Percentiles rank a stretch among this genome's conserved stretches.
phyloP scores from a whole-genome alignment of 768 basidiomycete genomes.

The Mycena belliarum region DNA sequence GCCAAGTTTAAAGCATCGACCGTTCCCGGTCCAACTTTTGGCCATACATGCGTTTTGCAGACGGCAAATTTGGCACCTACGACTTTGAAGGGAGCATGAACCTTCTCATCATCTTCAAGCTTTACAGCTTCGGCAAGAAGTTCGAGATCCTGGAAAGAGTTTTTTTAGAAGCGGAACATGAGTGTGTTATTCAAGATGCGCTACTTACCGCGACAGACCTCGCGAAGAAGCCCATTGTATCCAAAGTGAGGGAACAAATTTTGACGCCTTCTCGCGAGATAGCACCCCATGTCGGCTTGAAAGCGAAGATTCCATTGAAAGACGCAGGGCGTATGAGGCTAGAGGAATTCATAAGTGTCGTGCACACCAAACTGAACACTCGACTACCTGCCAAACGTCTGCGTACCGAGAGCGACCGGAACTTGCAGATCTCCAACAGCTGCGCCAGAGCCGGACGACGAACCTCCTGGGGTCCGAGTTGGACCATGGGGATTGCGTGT shows the following conservation, averaged over 20 bases:
- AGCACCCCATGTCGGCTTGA: conserved; percentile 23
- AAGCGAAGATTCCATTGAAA: conserved; percentile 19
- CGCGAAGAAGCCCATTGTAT: conserved; percentile 22
- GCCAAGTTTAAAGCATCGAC: conserved; percentile 13
- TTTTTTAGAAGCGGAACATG: too few species aligned
- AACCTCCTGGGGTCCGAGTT: conserved; percentile 21
- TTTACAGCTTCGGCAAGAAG: conserved; percentile 19
- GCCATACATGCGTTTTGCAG: conserved; percentile 22
- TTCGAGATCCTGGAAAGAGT: conserved; percentile 10
- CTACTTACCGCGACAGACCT: conserved; percentile 1
- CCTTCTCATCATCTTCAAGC: conserved; percentile 17
- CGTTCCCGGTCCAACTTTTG: conserved; percentile 18
- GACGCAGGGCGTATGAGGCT: conserved; percentile 23
- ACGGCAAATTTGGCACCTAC: conserved; percentile 14
- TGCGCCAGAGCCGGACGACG: conserved; percentile 24
- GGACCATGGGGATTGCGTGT: conserved; percentile 19
- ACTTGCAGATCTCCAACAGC: conserved; percentile 22
- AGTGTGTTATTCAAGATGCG: too few species aligned
- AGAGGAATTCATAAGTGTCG: too few species aligned
- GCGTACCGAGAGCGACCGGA: conserved; percentile 22
- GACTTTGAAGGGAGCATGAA: conserved; percentile 1
- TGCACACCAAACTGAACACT: too few species aligned
- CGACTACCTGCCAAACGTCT: conserved; percentile 19
- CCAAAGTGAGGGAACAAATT: conserved; percentile 19
- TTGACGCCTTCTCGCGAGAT: conserved; percentile 22